Evolutionary conservation across 2,329 filamentous ascomycete genomes (phyloP), one percentile per base, ranked within the genome.

Genomic region (Monascus ruber): DNA sequence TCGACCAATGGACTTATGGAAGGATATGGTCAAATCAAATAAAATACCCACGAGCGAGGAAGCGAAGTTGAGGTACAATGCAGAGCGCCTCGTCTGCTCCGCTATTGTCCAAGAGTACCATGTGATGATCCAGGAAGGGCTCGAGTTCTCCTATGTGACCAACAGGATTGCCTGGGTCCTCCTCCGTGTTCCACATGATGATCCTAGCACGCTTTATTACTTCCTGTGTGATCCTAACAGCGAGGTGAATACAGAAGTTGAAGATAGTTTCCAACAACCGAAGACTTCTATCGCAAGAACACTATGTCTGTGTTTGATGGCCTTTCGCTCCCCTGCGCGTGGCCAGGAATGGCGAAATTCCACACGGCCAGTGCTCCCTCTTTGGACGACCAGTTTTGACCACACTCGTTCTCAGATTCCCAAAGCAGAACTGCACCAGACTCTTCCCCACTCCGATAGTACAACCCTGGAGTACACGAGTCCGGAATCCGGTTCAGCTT

Each of bases 41-140:
- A 28, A 11, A 3, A 35, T 50, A n/a, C 47, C 46, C 2, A 45
- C 31, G 1, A 39, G 47, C 4, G 38, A 42, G 25, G 26, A 31
- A 4, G 41, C 44, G 36, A 52, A 50, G 40, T 42, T 49, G 27
- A 46, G n/a, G 27, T 50, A 54, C 32, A 50, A 56, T 43, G 49
- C 53, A 9, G 42, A 37, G 34, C 38, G 36, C 10, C 41, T 56
- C 5, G 36, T 40, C 3, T 41, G 43, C 0, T 51, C 51, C 2
- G 50, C 46, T 6, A 5, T 56, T 4, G 47, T 46, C 5, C 48
- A 58, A 33, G 45, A 53, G 42, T 61, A 47, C 35, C 47, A 58
- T 44, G 45, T 55, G 2, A 59, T 57, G 47, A 51, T 58, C 31
- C 32, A 53, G 38, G 47, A 55, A 38, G 50, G 53, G 2, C 45